Base-by-base conservation (phyloP, 2,329 filamentous ascomycete species). In the Fusarium albosuccineum region DNA sequence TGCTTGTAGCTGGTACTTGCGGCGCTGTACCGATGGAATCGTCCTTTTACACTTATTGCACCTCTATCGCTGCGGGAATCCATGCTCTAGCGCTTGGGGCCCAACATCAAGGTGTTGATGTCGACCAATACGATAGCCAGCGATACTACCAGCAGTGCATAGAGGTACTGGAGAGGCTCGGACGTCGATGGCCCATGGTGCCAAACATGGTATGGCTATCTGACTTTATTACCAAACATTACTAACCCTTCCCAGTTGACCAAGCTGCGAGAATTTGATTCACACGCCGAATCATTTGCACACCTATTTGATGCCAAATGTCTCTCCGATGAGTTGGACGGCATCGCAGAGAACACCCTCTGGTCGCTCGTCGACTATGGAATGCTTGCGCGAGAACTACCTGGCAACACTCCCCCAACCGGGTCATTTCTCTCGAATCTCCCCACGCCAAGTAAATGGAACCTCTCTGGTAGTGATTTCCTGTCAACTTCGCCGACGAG, bases 81-180 rank as follows among this genome's bases (percentile, higher is more conserved):
- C 65, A 68, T 29, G 57, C 48, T 7, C 39, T 68, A 2, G 55
- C 65, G 9, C 45, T 40, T 7, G 54, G 53, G 1, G 59, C 62
- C 9, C 62, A 62, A 14, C 57, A 41, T 16, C 57, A 49, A 27
- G 39, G 53, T 33, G 27, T 64, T 13, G 52, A 54, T n/a, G 52
- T 40, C 5, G 55, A 55, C 10, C 30, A 52, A n/a, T 51, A 51
- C 29, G 48, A 51, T 13, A 51, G 48, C 9, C 48, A 39, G 13
- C 22, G 34, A 14, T 51, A 40, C 22, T 51, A 39, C 13, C 34
- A 51, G 2, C 7, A 26, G 9, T 51, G 48, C 7, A 51, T 51
- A 51, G 30, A 49, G 13, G 46, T 49, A 6, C 14, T 49, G 8
- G 30, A 49, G 4, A 49, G 46, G 10, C 17, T 49, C 8, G 46